phyloP scores from a whole-genome alignment of 139 green algal genomes.

The Chlamydomonas sp. region DNA sequence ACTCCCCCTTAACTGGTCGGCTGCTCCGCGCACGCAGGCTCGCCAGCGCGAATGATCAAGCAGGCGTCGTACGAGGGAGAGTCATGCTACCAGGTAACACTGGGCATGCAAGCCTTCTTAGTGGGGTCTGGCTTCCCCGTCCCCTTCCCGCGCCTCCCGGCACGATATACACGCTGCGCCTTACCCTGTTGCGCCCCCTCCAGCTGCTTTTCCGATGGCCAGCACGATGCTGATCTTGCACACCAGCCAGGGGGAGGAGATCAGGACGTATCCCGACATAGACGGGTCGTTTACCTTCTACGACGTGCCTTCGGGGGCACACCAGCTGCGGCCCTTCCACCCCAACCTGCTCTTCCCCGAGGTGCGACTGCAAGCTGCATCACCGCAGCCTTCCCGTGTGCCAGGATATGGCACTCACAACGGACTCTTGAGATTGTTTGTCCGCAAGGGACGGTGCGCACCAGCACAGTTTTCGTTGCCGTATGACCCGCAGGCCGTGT shows the following conservation, averaged over 20 bases:
- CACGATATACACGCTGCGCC: neutral
- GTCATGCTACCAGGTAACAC: conserved; percentile 16
- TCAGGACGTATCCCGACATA: conserved; percentile 34
- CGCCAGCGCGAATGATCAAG: neutral
- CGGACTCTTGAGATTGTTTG: too few species aligned
- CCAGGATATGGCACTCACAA: too few species aligned
- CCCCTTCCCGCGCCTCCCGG: neutral
- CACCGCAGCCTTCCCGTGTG: too few species aligned
- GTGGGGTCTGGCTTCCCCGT: neutral
- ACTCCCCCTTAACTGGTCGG: neutral
- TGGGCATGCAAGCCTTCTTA: neutral
- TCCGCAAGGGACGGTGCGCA: too few species aligned
- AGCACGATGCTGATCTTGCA: neutral
- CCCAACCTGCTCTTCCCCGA: conserved; percentile 43
- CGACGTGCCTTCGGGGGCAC: conserved; percentile 39
- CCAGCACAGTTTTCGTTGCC: too few species aligned
- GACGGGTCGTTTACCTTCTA: conserved; percentile 50
- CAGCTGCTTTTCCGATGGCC: neutral
- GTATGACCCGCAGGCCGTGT: too few species aligned
- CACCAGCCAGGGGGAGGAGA: conserved; percentile 31
- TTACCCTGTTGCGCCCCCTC: neutral
- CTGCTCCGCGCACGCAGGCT: neutral
- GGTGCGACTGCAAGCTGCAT: conserved; percentile 10
- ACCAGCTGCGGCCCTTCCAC: conserved; percentile 48
- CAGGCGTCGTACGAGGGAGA: neutral